These are phyloP conservation scores for Cystoisospora suis DNA, from an alignment of 169 alveolate genomes.

Conservation along the genomic window DNA sequence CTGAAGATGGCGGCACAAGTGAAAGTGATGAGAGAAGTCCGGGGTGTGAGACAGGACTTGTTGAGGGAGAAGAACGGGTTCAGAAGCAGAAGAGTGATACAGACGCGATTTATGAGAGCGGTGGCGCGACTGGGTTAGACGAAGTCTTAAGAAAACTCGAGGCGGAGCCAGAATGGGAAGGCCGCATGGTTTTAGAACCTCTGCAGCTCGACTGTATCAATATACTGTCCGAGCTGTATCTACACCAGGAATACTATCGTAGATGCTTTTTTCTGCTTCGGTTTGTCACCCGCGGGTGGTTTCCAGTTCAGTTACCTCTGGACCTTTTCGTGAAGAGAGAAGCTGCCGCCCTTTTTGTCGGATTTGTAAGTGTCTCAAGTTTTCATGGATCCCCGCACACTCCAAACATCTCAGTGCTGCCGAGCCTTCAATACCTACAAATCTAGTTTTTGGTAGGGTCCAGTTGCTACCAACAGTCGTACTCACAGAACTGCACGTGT, in stretches of 20 bases:
- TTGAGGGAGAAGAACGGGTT: not conserved
- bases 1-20: too few species aligned
- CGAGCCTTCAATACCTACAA: too few species aligned
- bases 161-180: too few species aligned
- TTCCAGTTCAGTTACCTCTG: not conserved
- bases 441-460: too few species aligned
- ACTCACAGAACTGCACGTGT: too few species aligned
- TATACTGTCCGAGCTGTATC: not conserved
- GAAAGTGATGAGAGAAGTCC: too few species aligned
- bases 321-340: constrained; percentile 15
- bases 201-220: constrained; percentile 35
- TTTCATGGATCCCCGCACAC: too few species aligned
- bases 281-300: constrained; percentile 19
- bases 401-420: too few species aligned
- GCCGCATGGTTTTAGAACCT: not conserved
- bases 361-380: too few species aligned
- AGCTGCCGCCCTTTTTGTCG: constrained; percentile 14
- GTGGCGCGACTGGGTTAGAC: not conserved
- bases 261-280: constrained; percentile 6
- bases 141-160: too few species aligned
- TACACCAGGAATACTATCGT: not conserved
- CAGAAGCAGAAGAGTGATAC: not conserved
- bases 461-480: too few species aligned
- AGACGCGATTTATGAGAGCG: not conserved
- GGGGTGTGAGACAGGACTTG: not conserved